Evolutionary conservation across 768 basidiomycete genomes (phyloP), one percentile per base, ranked within the genome.

Genomic region (Crucibulum laeve): DNA sequence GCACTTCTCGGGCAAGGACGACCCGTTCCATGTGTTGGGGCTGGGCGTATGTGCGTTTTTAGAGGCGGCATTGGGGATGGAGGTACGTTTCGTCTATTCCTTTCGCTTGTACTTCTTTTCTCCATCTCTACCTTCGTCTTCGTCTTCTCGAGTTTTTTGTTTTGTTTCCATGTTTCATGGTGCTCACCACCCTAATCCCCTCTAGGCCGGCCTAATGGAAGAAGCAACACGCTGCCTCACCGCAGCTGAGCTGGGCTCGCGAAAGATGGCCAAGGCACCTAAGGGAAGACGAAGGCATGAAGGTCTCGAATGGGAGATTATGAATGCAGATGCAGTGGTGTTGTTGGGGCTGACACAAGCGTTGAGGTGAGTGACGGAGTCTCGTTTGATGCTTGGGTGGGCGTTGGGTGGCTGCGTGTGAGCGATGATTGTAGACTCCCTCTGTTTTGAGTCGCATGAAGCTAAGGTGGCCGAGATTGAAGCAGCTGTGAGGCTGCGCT

Each of bases 41-140:
- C 65, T 79, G 0, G 88, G 87, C 13, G 79, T 83, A 0, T 82
- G 81, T 45, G 76, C 78, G 0, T 90, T 90, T 51, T 64, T 90
- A 34, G 82, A 88, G 58, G 89, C 87, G 0, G 85, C 83, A 1
- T 64, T 90, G 11, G 84, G 86, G n/a, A 79, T 89, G 80, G 88
- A 91, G 75, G 84, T 82, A 26, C 10, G 65, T n/a, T n/a, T n/a
- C n/a, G n/a, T n/a, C n/a, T n/a, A n/a, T n/a, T n/a, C n/a, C n/a
- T n/a, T n/a, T n/a, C n/a, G n/a, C n/a, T n/a, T n/a, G n/a, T n/a
- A n/a, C n/a, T n/a, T n/a, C n/a, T n/a, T n/a, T 58, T 7, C 14
- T 22, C 4, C 4, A 15, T 38, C 11, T 38, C n/a, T 15, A 38
- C 28, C 28, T 4, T 11, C 15, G 28, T 15, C 3, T 2, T 11